Evolutionary conservation across 2,329 filamentous ascomycete genomes (phyloP).

Genomic region (Penicillium sp.): DNA sequence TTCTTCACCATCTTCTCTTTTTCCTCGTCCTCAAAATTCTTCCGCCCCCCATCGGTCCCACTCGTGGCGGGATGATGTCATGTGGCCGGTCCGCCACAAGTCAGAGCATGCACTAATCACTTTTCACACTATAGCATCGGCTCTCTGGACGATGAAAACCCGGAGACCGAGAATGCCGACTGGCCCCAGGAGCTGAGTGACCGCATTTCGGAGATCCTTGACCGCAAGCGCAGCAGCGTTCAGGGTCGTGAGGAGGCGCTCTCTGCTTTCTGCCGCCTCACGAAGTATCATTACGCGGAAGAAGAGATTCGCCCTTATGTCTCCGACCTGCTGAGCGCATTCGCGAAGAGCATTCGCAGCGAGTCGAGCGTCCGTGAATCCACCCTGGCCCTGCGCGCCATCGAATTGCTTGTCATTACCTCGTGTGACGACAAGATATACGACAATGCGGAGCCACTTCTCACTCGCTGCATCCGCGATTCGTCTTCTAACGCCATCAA

Average conservation of each 20-base stretch:
- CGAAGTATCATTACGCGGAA: constrained; percentile 63
- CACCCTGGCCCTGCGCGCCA: constrained; percentile 62
- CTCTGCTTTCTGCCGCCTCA: constrained; percentile 55
- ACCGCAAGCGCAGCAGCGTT: constrained; percentile 71
- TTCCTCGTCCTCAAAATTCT: constrained; percentile 12
- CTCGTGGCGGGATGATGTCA: constrained; percentile 34
- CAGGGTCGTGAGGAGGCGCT: constrained; percentile 63
- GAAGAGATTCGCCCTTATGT: constrained; percentile 56
- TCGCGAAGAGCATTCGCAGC: constrained; percentile 64
- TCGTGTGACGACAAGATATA: constrained; percentile 61
- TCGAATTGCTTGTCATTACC: constrained; percentile 65
- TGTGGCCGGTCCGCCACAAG: constrained; percentile 2
- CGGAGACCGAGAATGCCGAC: constrained; percentile 50
- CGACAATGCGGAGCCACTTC: constrained; percentile 51
- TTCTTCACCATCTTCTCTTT: constrained; percentile 1
- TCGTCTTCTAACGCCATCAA: constrained; percentile 61
- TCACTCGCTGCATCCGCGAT: constrained; percentile 62
- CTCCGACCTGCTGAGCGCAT: constrained; percentile 56
- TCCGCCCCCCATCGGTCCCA: constrained; percentile 8
- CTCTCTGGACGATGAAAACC: constrained; percentile 59
- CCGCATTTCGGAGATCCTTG: constrained; percentile 64
- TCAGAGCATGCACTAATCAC: constrained; percentile 9
- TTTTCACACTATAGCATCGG: constrained; percentile 44
- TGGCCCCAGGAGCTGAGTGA: constrained; percentile 60
- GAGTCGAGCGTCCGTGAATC: constrained; percentile 65